These are phyloP conservation scores for Sporothrix mexicana DNA, from an alignment of 2,329 filamentous ascomycete genomes.

Conservation along the genomic window DNA sequence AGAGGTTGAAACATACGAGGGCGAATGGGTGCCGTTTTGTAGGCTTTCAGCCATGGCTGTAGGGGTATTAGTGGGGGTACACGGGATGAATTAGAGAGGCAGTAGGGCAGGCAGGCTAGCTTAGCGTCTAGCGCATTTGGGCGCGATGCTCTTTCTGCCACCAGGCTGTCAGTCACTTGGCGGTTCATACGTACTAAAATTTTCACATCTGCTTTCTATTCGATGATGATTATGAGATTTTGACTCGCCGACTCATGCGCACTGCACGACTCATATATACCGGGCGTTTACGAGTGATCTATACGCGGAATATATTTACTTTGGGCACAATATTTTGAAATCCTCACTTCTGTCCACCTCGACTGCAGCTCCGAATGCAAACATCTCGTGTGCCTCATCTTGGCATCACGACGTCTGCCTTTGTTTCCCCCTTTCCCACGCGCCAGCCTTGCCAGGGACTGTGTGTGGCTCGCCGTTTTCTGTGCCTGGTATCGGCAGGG, in stretches of 20 bases:
- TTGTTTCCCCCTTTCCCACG: not conserved
- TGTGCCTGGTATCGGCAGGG: not conserved
- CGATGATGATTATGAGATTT: not conserved
- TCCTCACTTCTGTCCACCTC: not conserved
- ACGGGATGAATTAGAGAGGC: not conserved
- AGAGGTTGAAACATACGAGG: not conserved
- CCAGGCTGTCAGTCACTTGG: not conserved
- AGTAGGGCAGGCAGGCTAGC: not conserved
- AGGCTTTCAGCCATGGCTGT: not conserved
- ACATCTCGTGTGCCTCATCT: conserved; percentile 5
- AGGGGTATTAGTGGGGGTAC: conserved; percentile 18
- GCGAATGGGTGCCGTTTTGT: not conserved
- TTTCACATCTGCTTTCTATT: conserved; percentile 4
- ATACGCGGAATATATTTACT: not conserved
- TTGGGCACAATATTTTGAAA: not conserved
- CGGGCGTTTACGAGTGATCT: no score
- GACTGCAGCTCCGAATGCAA: conserved; percentile 24
- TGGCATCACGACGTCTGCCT: not conserved
- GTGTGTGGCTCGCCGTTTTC: not conserved
- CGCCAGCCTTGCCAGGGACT: conserved; percentile 8
- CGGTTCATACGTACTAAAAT: not conserved
- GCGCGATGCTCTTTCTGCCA: not conserved
- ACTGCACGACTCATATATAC: no score
- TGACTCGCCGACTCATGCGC: not conserved
- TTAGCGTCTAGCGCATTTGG: not conserved